A percentile compares a stretch with the other conserved stretches of the same genome.
These are phyloP conservation scores for Termitomyces sp. DNA, from an alignment of 768 basidiomycete genomes.

Conservation along the genomic window DNA sequence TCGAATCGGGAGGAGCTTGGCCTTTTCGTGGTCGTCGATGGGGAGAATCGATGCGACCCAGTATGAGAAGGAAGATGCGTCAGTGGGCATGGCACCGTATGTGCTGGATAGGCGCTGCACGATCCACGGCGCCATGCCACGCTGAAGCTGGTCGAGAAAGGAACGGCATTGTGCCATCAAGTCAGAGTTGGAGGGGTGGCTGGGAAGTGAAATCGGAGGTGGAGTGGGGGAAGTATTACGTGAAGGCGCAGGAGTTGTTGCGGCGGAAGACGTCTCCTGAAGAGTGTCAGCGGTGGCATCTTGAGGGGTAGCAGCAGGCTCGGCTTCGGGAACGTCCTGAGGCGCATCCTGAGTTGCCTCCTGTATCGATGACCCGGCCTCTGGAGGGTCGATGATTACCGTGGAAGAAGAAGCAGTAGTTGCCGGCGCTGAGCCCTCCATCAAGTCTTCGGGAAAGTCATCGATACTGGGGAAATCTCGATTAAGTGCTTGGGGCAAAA, in stretches of 20 bases:
- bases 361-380: constrained; percentile 3
- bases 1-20: constrained; percentile 80
- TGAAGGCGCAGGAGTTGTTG: constrained; percentile 7
- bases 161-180: constrained; percentile 43
- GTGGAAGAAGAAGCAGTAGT: constrained; percentile 6
- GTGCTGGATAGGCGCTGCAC: constrained; percentile 80
- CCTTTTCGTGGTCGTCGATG: constrained; percentile 87
- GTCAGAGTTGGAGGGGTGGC: constrained; percentile 43
- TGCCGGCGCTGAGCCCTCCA: constrained; percentile 24
- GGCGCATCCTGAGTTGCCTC: neutral
- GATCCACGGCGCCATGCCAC: constrained; percentile 89
- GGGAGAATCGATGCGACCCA: constrained; percentile 91
- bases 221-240: constrained; percentile 1
- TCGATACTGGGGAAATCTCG: constrained; percentile 17
- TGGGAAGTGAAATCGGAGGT: constrained; percentile 13
- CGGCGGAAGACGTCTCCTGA: neutral
- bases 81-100: constrained; percentile 73
- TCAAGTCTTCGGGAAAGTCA: constrained; percentile 30
- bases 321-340: neutral
- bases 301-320: neutral
- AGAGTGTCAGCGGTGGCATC: neutral
- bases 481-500: neutral
- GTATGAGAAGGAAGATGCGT: constrained; percentile 73
- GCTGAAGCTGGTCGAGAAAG: constrained; percentile 44
- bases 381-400: constrained; percentile 4